Evolutionary conservation across 2,329 filamentous ascomycete genomes (phyloP).

Genomic region (Simplicillium aogashimaense): DNA sequence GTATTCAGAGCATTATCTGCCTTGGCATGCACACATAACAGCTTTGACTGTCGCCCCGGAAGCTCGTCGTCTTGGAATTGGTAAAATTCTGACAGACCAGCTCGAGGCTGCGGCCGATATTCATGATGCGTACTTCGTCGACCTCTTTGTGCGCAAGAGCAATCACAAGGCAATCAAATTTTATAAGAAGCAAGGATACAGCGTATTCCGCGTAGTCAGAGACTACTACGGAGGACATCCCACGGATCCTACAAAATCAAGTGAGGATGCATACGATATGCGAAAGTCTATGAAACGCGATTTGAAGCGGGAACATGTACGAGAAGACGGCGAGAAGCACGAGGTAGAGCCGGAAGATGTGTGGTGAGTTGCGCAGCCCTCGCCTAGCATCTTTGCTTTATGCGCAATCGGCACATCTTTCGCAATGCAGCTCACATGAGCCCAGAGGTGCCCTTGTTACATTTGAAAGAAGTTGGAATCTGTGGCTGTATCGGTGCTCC

Average conservation of each 20-base stretch:
- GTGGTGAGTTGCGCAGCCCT: conserved; percentile 44
- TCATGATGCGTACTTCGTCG: conserved; percentile 86
- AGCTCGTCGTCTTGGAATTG: conserved; percentile 77
- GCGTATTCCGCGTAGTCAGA: conserved; percentile 77
- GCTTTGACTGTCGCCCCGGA: conserved; percentile 85
- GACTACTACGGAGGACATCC: conserved; percentile 78
- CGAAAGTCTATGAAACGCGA: conserved; percentile 82
- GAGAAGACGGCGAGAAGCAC: conserved; percentile 70
- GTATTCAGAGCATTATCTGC: conserved; percentile 82
- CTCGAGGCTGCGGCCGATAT: conserved; percentile 76
- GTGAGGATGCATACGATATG: conserved; percentile 95
- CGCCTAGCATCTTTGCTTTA: no score
- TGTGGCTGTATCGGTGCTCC: no score
- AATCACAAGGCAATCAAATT: conserved; percentile 81
- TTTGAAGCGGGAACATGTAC: conserved; percentile 61
- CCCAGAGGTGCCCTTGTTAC: no score
- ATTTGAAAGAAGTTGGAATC: no score
- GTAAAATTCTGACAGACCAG: conserved; percentile 69
- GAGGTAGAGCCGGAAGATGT: conserved; percentile 77
- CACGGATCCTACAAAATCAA: conserved; percentile 47
- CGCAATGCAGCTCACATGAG: no score
- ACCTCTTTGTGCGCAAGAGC: conserved; percentile 83
- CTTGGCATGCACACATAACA: conserved; percentile 98
- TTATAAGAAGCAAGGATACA: conserved; percentile 88
- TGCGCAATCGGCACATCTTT: no score